Conservation (phyloP, 1,284 basidiomycete species). For the Malassezia yamatoensis region DNA sequence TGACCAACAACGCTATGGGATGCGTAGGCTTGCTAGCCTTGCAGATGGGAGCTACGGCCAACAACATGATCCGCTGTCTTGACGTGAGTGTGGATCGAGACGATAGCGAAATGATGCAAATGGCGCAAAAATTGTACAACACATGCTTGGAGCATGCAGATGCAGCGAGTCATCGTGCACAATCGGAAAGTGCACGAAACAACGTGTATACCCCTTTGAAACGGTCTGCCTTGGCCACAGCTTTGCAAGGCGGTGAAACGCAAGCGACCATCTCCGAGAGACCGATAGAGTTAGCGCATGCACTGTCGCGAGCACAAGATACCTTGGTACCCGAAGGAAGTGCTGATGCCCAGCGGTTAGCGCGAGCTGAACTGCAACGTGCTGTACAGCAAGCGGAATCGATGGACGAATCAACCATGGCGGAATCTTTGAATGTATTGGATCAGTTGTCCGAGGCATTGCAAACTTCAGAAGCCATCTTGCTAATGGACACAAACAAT, state of each 20-base stretch:
- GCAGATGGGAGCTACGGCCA: conserved; percentile 76
- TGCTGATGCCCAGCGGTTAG: not conserved
- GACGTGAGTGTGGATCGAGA: conserved; percentile 54
- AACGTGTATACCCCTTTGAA: not conserved
- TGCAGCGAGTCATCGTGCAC: not conserved
- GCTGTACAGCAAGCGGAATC: not conserved
- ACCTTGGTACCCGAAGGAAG: not conserved
- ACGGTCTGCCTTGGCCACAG: not conserved
- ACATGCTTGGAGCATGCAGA: not conserved
- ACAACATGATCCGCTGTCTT: conserved; percentile 75
- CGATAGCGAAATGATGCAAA: not conserved
- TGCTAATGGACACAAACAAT: conserved; percentile 53
- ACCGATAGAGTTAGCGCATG: not conserved
- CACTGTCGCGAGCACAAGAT: not conserved
- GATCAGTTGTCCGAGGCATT: conserved; percentile 29
- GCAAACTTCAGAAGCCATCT: conserved; percentile 15
- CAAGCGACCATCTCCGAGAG: not conserved
- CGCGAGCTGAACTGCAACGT: not conserved
- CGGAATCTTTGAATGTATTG: conserved; percentile 48
- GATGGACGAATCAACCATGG: not conserved
- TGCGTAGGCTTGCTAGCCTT: conserved; percentile 57
- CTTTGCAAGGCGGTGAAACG: not conserved
- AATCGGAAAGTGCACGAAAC: not conserved
- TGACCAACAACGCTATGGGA: conserved; percentile 47
- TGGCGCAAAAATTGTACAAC: conserved; percentile 1